These are phyloP conservation scores for Anthoceros angustus DNA, from an alignment of 225 moss, liverwort and hornwort genomes.

Conservation along the genomic window DNA sequence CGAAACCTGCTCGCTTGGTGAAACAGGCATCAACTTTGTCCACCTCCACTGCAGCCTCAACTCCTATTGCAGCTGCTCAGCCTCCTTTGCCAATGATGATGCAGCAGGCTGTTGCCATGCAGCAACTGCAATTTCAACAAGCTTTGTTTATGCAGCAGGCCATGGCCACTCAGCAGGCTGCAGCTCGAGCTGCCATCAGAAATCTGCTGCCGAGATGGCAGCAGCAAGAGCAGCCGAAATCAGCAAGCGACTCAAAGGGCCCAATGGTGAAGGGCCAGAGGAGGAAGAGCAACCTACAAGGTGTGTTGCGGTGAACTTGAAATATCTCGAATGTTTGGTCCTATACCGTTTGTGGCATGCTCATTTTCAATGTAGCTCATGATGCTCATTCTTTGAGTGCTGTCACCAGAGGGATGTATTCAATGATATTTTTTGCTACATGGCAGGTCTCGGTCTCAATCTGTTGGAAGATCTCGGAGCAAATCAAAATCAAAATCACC, in stretches of 20 bases:
- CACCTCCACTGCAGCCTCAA: conserved; percentile 17
- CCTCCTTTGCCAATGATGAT: conserved; percentile 97
- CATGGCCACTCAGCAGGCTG: conserved; percentile 82
- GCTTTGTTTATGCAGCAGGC: conserved; percentile 99
- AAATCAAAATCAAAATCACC: conserved; percentile 41
- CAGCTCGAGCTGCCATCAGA: conserved; percentile 89
- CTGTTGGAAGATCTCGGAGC: conserved; percentile 56
- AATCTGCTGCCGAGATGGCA: conserved; percentile 97
- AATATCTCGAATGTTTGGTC: conserved; percentile 10
- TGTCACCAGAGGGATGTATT: neutral
- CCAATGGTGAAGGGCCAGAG: conserved; percentile 22
- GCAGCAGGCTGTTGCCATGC: conserved; percentile 99
- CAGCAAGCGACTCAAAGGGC: conserved; percentile 65
- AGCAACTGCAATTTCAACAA: conserved; percentile 98
- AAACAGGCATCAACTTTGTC: conserved; percentile 36
- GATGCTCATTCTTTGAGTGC: neutral
- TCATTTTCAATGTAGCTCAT: neutral
- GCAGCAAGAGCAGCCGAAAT: conserved; percentile 89
- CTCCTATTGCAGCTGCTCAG: conserved; percentile 8
- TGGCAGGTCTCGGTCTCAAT: conserved; percentile 9
- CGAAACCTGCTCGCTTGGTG: conserved; percentile 46
- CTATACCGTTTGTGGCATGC: neutral
- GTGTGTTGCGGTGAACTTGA: conserved; percentile 9
- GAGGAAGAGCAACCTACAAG: conserved; percentile 25
- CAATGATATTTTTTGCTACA: neutral